Percentiles rank a stretch among this genome's conserved stretches.
phyloP scores from a whole-genome alignment of 495 filamentous ascomycete species.

The Cercophora newfieldiana region DNA sequence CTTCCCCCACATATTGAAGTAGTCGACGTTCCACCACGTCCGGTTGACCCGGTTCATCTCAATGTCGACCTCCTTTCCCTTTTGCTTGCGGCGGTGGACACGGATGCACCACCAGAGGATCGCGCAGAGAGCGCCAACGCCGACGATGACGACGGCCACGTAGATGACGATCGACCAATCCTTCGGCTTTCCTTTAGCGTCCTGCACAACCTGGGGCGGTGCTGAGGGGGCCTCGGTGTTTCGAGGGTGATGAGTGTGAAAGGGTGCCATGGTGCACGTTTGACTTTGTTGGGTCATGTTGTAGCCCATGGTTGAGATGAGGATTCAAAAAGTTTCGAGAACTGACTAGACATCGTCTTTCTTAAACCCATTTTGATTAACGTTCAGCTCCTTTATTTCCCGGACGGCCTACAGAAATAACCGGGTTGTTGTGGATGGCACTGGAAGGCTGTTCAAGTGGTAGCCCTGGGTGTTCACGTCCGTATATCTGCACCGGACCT shows the following conservation, averaged over 20 bases:
- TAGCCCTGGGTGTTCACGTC: not conserved
- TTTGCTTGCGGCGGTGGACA: not conserved
- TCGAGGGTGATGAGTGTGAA: not conserved
- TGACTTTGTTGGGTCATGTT: not conserved
- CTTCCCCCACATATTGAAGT: no score
- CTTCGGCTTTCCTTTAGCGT: not conserved
- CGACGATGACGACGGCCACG: not conserved
- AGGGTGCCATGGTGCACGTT: not conserved
- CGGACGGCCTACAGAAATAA: not conserved
- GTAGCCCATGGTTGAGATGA: not conserved
- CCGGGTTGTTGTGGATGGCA: not conserved
- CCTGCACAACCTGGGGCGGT: not conserved
- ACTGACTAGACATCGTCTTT: not conserved
- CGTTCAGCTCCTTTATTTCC: not conserved
- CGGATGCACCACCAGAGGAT: not conserved
- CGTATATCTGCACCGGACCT: not conserved
- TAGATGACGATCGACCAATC: not conserved
- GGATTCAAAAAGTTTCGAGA: not conserved
- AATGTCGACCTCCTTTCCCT: not conserved
- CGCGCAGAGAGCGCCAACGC: not conserved
- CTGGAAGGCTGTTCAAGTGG: not conserved
- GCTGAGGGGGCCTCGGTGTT: not conserved
- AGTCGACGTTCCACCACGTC: not conserved
- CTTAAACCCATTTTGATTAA: not conserved
- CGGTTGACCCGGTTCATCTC: not conserved